These are phyloP conservation scores for Moesziomyces parantarcticus DNA, from an alignment of 1,284 basidiomycete genomes.

Conservation along the genomic window DNA sequence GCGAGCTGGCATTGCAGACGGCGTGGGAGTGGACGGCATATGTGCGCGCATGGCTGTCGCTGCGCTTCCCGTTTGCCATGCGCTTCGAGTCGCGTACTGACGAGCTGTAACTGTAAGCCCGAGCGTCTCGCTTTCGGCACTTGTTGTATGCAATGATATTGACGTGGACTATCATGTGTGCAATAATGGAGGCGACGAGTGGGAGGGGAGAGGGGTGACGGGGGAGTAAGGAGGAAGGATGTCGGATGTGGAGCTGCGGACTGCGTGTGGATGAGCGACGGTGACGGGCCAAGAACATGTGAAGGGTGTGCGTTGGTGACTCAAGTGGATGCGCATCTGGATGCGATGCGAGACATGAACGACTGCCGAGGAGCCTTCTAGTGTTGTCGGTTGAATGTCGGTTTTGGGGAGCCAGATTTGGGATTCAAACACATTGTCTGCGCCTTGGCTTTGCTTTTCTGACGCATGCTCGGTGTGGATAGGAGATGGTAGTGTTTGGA, in stretches of 20 bases:
- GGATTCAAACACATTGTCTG: neutral
- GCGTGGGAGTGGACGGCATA: conserved; percentile 16
- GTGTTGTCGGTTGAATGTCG: conserved; percentile 6
- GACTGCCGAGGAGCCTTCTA: neutral
- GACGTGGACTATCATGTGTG: no score
- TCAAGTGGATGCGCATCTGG: conserved; percentile 1
- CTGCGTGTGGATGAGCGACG: conserved; percentile 6
- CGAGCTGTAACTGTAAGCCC: conserved; percentile 13
- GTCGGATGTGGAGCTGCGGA: neutral
- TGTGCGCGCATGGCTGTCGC: conserved; percentile 25
- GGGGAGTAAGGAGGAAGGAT: conserved; percentile 2
- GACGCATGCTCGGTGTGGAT: neutral
- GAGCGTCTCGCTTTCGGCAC: no score
- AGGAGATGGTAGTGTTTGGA: neutral
- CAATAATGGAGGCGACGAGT: no score
- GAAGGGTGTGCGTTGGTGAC: neutral
- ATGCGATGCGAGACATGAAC: conserved; percentile 18
- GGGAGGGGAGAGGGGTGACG: neutral
- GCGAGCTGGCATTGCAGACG: neutral
- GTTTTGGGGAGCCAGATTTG: neutral
- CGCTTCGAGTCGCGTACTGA: conserved; percentile 15
- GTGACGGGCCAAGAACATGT: conserved; percentile 6
- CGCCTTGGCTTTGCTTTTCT: neutral
- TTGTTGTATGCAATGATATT: no score
- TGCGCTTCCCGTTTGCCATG: conserved; percentile 19